Base-by-base conservation (phyloP, 495 filamentous ascomycete genomes). In the Penicillium subrubescens region DNA sequence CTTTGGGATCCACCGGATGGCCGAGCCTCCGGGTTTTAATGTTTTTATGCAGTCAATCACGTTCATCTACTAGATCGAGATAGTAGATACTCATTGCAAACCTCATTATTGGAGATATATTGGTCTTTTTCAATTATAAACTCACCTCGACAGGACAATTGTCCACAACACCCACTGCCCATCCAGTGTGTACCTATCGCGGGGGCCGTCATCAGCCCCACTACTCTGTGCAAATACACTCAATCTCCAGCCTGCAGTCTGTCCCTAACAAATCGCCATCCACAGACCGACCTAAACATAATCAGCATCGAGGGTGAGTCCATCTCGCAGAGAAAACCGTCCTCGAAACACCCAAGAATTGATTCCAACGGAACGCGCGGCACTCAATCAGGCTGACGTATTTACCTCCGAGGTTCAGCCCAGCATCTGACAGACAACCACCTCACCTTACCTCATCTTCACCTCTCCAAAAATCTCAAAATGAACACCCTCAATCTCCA, bases 401-500 rank as follows among this genome's bases (percentile, higher is more conserved):
- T 52, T 52, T 31, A 52, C 29, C 2, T 31, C 48, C 48, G 8
- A 15, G 25, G 44, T 31, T 35, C 5, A 34, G n/a, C 14, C 27
- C 31, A 19, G 2, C 1, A 3, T 34, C 29, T 19, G 52, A 33
- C 52, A 10, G 5, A 11, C 8, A 58, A 1, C n/a, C 19, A 27
- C 39, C 19, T 39, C 53, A 11, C n/a, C 7, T 19, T 17, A 12
- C 29, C 19, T 5, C 37, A 17, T 19, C 17, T 11, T n/a, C 39
- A 8, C 39, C 12, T 14, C 25, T 27, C 21, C 21, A 62, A 31
- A 27, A 17, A 7, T 15, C 10, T 19, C 35, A 27, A 23, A 25
- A 46, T 43, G 34, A 39, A 55, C 8, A 11, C 44, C 25, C 35
- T 72, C 8, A 61, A 67, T 51, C 73, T 83, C 12, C 69, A 77